Evolutionary conservation across 805 yeast species (phyloP).

Genomic region (Yarrowia keelungensis): DNA sequence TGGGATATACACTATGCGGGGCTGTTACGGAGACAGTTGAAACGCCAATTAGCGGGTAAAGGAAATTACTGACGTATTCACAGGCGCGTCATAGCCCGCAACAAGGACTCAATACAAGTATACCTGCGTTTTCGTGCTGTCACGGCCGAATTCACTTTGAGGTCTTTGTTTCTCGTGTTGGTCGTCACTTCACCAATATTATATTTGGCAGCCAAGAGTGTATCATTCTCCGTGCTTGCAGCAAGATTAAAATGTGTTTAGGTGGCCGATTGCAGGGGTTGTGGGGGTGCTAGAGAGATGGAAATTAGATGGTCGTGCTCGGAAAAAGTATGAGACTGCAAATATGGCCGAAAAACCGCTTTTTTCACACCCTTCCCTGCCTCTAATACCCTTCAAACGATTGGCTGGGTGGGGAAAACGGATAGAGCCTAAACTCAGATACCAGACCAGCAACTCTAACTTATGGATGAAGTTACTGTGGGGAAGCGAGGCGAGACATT

Average conservation of each 20-base stretch:
- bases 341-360: no score
- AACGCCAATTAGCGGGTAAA: no score
- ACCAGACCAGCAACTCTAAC: conserved; percentile 17
- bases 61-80: background rate
- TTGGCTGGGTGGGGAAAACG: conserved; percentile 28
- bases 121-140: background rate
- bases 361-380: background rate
- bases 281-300: no score
- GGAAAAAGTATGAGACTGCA: no score
- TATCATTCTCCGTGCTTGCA: conserved; percentile 21
- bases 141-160: background rate
- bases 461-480: background rate
- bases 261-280: background rate
- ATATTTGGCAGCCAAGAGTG: conserved; percentile 3
- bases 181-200: background rate
- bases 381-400: background rate
- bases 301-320: background rate
- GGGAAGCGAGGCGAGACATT: conserved; percentile 4
- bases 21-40: no score
- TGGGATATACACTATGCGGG: background rate
- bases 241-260: background rate
- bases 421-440: conserved; percentile 9
- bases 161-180: background rate
- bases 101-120: background rate
- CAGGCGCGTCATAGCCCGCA: background rate